Base-by-base conservation (phyloP, 306 rosid species). In the Hippophae gyantsensis region DNA sequence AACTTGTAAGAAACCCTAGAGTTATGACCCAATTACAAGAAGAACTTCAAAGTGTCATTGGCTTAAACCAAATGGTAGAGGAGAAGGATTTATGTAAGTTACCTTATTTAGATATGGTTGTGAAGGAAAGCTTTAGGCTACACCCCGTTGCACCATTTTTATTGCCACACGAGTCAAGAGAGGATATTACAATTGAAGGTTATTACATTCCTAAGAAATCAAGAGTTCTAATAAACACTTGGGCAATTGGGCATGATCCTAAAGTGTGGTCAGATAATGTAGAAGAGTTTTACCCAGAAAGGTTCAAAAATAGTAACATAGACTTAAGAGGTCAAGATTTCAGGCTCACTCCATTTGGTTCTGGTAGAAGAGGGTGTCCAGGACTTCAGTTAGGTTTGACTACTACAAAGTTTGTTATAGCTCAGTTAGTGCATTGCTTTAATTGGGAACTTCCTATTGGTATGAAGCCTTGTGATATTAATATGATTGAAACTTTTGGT, bases 181-280 rank as follows among this genome's bases (percentile, higher is more conserved):
- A 59, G 40, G 71, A 71, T 49, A 41, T 47, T 7, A n/a, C 44
- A 1, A 12, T 71, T 10, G 43, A 64, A 18, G 71, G 76, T 6
- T 47, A 51, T 42, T 18, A 63, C 50, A 58, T 71, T 18, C 51
- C 65, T 25, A 64, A 71, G 51, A 52, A 64, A 11, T 58, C 76
- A 6, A 26, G 57, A 7, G 14, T 54, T 10, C 9, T 64, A 0
- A 27, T 76, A 0, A 82, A 79, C 18, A 44, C 13, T 7, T 79
- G 82, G 80, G 56, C 72, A 0, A 71, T 82, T 7, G 76, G 84
- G 1, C 9, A 78, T 50, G 77, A 82, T 50, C 69, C 74, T 10
- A 40, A 61, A 6, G 42, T 64, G 6, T 79, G 85, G 85, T 59
- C 77, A 0, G 52, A 71, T 2, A 60, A 82, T 69, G 72, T 42